Evolutionary conservation across 2,329 filamentous ascomycete species (phyloP).

Genomic region (Metarhizium brunneum): DNA sequence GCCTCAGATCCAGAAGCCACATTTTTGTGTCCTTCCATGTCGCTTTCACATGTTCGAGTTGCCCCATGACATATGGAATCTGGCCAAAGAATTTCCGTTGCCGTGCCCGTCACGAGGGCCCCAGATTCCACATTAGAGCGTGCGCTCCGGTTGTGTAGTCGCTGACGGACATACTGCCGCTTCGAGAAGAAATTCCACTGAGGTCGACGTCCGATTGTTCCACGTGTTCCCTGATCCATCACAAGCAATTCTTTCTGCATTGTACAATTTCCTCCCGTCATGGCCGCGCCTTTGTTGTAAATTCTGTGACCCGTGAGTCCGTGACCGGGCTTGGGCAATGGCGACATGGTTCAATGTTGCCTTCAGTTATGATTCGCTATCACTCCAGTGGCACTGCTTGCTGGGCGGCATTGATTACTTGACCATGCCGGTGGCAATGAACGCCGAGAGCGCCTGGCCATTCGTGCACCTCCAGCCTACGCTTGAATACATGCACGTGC

Average conservation of each 20-base stretch:
- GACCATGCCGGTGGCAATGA: neutral
- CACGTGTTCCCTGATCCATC: neutral
- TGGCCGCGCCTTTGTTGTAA: too few relatives aligned
- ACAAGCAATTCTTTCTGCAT: neutral
- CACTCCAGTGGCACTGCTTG: too few relatives aligned
- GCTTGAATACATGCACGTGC: too few relatives aligned
- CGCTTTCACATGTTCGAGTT: constrained; percentile 19
- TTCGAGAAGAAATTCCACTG: neutral
- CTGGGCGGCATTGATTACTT: too few relatives aligned
- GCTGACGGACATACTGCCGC: neutral
- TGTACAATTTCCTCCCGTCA: too few relatives aligned
- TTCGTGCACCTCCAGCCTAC: neutral
- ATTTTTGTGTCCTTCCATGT: constrained; percentile 10
- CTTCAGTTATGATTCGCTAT: too few relatives aligned
- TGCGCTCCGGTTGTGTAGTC: neutral
- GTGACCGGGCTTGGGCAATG: too few relatives aligned
- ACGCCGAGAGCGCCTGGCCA: too few relatives aligned
- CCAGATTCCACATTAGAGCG: neutral
- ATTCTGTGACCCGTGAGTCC: too few relatives aligned
- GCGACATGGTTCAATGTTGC: too few relatives aligned
- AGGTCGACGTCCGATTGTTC: neutral
- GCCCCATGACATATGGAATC: neutral
- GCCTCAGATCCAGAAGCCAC: neutral
- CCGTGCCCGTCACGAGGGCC: constrained; percentile 4
- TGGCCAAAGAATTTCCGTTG: neutral